These are phyloP conservation scores for Diaporthe nobilis DNA, from an alignment of 2,329 filamentous ascomycete genomes.

Conservation along the genomic window DNA sequence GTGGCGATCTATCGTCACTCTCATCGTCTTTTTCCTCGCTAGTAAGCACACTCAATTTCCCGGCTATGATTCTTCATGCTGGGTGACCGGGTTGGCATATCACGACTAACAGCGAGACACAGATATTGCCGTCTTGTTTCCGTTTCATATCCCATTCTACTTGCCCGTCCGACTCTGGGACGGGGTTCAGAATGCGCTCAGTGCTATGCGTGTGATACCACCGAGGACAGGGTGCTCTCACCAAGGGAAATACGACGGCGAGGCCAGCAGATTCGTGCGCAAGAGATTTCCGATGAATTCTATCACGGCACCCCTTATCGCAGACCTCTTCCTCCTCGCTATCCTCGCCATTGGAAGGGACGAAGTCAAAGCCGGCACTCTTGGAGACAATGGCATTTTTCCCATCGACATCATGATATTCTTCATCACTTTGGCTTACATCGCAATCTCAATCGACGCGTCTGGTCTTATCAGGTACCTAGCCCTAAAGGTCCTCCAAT, in stretches of 20 bases:
- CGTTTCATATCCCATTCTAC: background rate
- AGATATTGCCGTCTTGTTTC: slow-evolving; percentile 14
- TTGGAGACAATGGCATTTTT: slow-evolving; percentile 75
- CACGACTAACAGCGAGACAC: background rate
- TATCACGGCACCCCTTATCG: slow-evolving; percentile 75
- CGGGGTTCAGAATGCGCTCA: background rate
- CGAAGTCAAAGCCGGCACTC: slow-evolving; percentile 77
- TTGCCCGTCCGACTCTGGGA: background rate
- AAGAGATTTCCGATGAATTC: slow-evolving; percentile 11
- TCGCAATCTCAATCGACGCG: slow-evolving; percentile 83
- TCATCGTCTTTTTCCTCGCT: slow-evolving; percentile 77
- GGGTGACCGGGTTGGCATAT: background rate
- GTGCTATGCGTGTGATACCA: background rate
- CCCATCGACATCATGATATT: slow-evolving; percentile 84
- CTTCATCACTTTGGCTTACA: slow-evolving; percentile 81
- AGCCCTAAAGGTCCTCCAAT: slow-evolving; percentile 78
- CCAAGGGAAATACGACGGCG: background rate
- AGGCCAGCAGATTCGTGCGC: background rate
- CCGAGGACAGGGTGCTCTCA: background rate
- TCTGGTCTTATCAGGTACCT: slow-evolving; percentile 81
- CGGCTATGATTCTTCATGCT: background rate
- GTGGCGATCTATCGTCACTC: slow-evolving; percentile 79
- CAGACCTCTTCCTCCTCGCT: slow-evolving; percentile 80
- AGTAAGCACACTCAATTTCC: slow-evolving; percentile 66
- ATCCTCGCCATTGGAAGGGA: slow-evolving; percentile 75